Percentiles rank a stretch among this genome's conserved stretches.
Evolutionary conservation across 176 grass and related monocot species (phyloP).

Genomic region (Lolium multiflorum): DNA sequence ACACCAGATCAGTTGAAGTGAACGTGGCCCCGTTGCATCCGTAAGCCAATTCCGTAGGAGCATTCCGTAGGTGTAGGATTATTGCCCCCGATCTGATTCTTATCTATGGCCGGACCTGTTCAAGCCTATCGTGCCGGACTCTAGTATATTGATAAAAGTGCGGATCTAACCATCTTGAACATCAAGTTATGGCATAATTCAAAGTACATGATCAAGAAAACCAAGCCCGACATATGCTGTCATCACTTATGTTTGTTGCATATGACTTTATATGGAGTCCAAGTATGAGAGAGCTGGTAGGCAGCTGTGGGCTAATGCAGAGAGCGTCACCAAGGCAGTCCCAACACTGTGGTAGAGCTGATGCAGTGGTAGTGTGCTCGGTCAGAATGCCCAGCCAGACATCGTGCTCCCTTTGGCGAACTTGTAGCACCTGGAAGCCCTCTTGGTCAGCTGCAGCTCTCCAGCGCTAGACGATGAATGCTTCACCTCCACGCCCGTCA

Average conservation of each 20-base stretch:
- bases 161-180: too few relatives aligned
- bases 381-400: background rate
- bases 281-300: background rate
- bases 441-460: background rate
- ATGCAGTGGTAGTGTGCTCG: background rate
- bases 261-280: background rate
- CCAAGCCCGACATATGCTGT: background rate
- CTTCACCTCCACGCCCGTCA: background rate
- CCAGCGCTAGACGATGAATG: background rate
- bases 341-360: background rate
- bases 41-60: too few relatives aligned
- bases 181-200: too few relatives aligned
- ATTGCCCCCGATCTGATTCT: too few relatives aligned
- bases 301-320: background rate
- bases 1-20: too few relatives aligned
- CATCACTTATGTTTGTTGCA: background rate
- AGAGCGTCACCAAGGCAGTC: background rate
- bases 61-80: too few relatives aligned
- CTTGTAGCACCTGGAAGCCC: slow-evolving; percentile 1
- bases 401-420: background rate
- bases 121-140: too few relatives aligned
- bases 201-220: too few relatives aligned
- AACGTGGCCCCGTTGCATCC: too few relatives aligned
- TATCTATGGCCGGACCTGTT: too few relatives aligned
- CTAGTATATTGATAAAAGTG: too few relatives aligned